These are phyloP conservation scores for Neoscytalidium dimidiatum DNA, from an alignment of 2,329 filamentous ascomycete species.

Conservation along the genomic window DNA sequence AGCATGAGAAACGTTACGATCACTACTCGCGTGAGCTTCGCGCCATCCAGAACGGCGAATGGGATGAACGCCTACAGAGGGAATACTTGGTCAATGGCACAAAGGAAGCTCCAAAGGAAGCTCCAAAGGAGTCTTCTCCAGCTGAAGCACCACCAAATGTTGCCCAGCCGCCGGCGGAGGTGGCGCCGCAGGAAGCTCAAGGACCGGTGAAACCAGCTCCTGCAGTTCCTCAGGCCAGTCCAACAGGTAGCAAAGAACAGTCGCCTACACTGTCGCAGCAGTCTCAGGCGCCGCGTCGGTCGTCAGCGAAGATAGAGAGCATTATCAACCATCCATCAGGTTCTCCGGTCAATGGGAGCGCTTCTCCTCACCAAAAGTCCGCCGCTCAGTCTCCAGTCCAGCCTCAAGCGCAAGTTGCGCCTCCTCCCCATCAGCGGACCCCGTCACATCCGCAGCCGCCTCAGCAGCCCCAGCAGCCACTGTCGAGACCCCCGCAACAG, in stretches of 20 bases:
- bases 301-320: slow-evolving; percentile 17
- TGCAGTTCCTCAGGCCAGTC: not conserved
- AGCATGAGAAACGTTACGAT: slow-evolving; percentile 71
- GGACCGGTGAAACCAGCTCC: slow-evolving; percentile 3
- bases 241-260: slow-evolving; percentile 10
- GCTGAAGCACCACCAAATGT: slow-evolving; percentile 20
- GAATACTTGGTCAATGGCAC: slow-evolving; percentile 29
- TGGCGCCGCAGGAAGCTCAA: slow-evolving; percentile 8
- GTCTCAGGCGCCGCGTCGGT: not conserved
- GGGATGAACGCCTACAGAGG: slow-evolving; percentile 45
- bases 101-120: slow-evolving; percentile 21
- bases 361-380: slow-evolving; percentile 11
- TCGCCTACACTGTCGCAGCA: slow-evolving; percentile 1
- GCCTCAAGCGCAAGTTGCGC: not conserved
- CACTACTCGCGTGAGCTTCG: slow-evolving; percentile 67
- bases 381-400: slow-evolving; percentile 10
- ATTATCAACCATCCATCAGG: slow-evolving; percentile 17
- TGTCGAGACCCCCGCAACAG: not conserved
- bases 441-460: slow-evolving; percentile 8
- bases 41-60: slow-evolving; percentile 64
- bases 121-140: slow-evolving; percentile 28
- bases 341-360: slow-evolving; percentile 4
- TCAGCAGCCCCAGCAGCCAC: not conserved
- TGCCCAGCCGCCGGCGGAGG: not conserved
- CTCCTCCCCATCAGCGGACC: not conserved